These are phyloP conservation scores for Epichloe uncinata DNA, from an alignment of 2,329 filamentous ascomycete genomes.

Conservation along the genomic window DNA sequence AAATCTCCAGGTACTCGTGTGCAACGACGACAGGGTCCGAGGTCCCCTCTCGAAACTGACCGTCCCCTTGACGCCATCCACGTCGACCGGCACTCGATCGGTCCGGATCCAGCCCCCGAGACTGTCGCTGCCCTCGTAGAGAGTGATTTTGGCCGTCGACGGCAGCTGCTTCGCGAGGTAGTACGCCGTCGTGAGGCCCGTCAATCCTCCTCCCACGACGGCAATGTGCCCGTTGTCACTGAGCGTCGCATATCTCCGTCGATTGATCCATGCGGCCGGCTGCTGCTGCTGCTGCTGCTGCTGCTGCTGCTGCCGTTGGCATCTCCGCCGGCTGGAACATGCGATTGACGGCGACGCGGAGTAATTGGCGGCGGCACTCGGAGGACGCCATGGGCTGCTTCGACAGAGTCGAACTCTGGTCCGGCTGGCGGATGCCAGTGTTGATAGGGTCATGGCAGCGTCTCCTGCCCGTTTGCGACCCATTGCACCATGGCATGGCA, in stretches of 20 bases:
- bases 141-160: slow-evolving; percentile 51
- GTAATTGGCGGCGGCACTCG: background rate
- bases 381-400: background rate
- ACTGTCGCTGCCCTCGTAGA: slow-evolving; percentile 61
- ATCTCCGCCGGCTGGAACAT: background rate
- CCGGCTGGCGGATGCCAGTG: slow-evolving; percentile 10
- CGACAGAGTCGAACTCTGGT: background rate
- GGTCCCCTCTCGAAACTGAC: slow-evolving; percentile 78
- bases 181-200: slow-evolving; percentile 66
- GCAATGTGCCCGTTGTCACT: slow-evolving; percentile 35
- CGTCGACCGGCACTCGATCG: slow-evolving; percentile 41
- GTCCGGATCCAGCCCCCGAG: slow-evolving; percentile 80
- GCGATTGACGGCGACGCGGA: background rate
- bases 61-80: slow-evolving; percentile 37
- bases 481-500: background rate
- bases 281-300: too few relatives aligned
- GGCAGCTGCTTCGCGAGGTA: slow-evolving; percentile 60
- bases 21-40: slow-evolving; percentile 52
- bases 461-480: slow-evolving; percentile 11
- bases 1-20: slow-evolving; percentile 26
- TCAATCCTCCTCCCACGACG: slow-evolving; percentile 70
- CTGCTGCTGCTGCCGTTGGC: slow-evolving; percentile 1
- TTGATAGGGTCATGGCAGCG: slow-evolving; percentile 15
- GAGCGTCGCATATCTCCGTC: slow-evolving; percentile 7
- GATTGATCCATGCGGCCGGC: slow-evolving; percentile 3